Evolutionary conservation across 2,329 filamentous ascomycete genomes (phyloP), one percentile per base, ranked within the genome.

Genomic region (Pseudogymnoascus destructans): DNA sequence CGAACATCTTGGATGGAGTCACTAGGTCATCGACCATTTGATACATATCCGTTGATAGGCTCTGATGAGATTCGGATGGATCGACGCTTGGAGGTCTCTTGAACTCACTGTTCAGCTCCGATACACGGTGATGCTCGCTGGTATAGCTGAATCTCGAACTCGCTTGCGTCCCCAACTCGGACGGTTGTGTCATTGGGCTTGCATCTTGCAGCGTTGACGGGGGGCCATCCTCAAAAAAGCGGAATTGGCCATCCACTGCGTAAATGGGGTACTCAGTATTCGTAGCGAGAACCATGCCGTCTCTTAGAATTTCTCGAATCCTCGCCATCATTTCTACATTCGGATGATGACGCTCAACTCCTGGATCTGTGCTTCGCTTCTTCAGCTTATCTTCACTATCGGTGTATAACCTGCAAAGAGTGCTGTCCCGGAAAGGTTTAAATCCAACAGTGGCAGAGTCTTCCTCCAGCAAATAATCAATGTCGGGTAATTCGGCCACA

Each of bases 251-350:
- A 38, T 72, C 70, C 21, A 74, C 73, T 74, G 68, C 72, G 71
- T 63, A 73, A 61, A 67, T 59, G 61, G 67, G 58, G 64, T 64
- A 62, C 67, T 63, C 71, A 56, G 73, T 70, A 62, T 76, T 74
- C 58, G 77, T 72, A n/a, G 79, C 77, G 25, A 86, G 69, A 57
- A 78, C 71, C 35, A 85, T 71, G 2, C 80, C 84, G 67, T 83
- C 81, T 54, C 80, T 75, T 6, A 86, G 71, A 30, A 87, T 74
- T 60, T 84, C 81, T 58, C 79, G 77, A 58, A 86, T 76, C 38
- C 84, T 77, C 66, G 80, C 79, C n/a, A 85, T 74, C 79, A 84
- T 85, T 68, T 87, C 84, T 32, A 80, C 73, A 58, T 83, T 80
- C 0, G 77, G 74, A 59, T 81, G 77, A 57, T 77, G 75, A 58